These are phyloP conservation scores for Climacium dendroides DNA, from an alignment of 225 moss, liverwort and hornwort species.

Conservation along the genomic window DNA sequence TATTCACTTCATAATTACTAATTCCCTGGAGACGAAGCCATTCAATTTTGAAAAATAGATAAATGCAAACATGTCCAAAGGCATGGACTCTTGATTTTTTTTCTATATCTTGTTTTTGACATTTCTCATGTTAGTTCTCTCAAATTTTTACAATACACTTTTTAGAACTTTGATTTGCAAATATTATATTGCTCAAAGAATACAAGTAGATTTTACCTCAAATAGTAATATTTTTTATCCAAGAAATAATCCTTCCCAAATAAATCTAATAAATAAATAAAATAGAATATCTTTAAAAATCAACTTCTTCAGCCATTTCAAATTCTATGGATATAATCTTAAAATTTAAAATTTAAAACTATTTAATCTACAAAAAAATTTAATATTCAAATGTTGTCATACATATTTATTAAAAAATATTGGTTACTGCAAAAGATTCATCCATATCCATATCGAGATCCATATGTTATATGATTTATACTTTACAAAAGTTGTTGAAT, in stretches of 20 bases:
- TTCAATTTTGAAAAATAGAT: background rate
- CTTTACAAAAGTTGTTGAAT: background rate
- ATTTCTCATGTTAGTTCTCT: background rate
- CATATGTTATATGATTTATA: background rate
- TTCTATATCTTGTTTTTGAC: background rate
- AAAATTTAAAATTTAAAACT: too few relatives aligned
- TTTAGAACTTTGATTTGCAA: background rate
- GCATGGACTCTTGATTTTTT: background rate
- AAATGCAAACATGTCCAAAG: background rate
- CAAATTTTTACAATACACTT: background rate
- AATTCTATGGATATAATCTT: too few relatives aligned
- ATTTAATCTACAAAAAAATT: too few relatives aligned
- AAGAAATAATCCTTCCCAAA: background rate
- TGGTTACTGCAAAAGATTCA: background rate
- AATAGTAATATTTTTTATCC: fast-evolving
- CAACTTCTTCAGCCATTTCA: background rate
- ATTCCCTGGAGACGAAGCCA: background rate
- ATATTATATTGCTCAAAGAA: background rate
- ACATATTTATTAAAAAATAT: too few relatives aligned
- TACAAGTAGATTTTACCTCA: background rate
- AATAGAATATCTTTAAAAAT: background rate
- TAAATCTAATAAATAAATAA: background rate
- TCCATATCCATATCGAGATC: background rate
- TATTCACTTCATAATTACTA: fast-evolving
- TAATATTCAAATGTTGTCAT: too few relatives aligned